Percentiles rank a stretch among this genome's conserved stretches.
These are phyloP conservation scores for Pyronema domesticum DNA, from an alignment of 495 filamentous ascomycete species.

Conservation along the genomic window DNA sequence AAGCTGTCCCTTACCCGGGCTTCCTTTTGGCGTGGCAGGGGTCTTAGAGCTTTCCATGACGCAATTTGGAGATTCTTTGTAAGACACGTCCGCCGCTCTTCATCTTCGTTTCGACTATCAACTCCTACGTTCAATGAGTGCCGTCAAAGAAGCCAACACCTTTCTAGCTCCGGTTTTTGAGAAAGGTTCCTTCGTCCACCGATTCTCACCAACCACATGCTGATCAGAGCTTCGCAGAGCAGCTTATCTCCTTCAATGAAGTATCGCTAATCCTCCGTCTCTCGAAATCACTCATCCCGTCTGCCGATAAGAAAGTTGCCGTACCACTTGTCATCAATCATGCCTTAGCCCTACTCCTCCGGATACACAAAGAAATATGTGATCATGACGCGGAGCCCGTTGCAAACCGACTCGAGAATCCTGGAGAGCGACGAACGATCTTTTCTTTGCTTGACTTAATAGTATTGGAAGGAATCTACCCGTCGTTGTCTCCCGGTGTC, in stretches of 20 bases:
- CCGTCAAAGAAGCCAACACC: conserved; percentile 2
- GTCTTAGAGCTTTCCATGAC: not conserved
- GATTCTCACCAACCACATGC: not conserved
- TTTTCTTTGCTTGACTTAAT: conserved; percentile 37
- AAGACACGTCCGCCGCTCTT: not conserved
- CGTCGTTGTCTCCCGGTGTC: conserved; percentile 35
- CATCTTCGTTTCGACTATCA: not conserved
- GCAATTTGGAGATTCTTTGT: not conserved
- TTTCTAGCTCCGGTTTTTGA: conserved; percentile 20
- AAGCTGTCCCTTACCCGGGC: not conserved
- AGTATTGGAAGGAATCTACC: conserved; percentile 40
- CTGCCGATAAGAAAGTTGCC: conserved; percentile 1
- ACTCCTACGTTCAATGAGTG: not conserved
- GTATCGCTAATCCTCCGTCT: conserved; percentile 17
- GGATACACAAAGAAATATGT: conserved; percentile 1
- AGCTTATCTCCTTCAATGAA: conserved; percentile 11
- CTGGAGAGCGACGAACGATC: conserved; percentile 28
- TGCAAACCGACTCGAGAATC: conserved; percentile 8
- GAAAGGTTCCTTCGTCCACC: conserved; percentile 6
- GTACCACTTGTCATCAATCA: conserved; percentile 7
- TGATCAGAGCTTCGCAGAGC: conserved; percentile 6
- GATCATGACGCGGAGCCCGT: not conserved
- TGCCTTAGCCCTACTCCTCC: conserved; percentile 8
- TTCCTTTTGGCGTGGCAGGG: not conserved
- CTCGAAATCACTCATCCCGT: conserved; percentile 5